These are phyloP conservation scores for Rhododendron kiyosumense DNA, from an alignment of 148 eudicot species.

Conservation along the genomic window DNA sequence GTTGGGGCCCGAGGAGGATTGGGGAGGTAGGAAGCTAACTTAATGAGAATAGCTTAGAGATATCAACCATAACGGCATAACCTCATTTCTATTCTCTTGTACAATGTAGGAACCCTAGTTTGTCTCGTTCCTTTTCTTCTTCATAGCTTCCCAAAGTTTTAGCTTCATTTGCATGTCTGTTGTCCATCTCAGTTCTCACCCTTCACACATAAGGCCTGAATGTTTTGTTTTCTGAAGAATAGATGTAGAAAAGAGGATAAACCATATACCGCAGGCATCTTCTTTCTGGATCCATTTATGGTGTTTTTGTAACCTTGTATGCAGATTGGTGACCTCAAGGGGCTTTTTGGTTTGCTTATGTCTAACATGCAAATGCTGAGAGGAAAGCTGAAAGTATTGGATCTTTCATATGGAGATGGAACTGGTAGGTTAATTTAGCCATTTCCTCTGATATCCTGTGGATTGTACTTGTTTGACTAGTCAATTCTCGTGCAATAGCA, in stretches of 20 bases:
- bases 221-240: background rate
- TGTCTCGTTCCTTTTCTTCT: background rate
- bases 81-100: background rate
- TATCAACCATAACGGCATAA: background rate
- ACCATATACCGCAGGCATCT: background rate
- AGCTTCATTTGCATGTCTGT: background rate
- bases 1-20: background rate
- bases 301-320: conserved; percentile 6
- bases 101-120: background rate
- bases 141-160: background rate
- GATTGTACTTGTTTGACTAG: background rate
- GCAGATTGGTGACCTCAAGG: conserved; percentile 93
- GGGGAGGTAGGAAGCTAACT: background rate
- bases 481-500: background rate
- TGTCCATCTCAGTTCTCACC: background rate
- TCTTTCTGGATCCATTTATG: background rate
- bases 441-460: background rate
- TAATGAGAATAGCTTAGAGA: background rate
- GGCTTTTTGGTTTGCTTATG: conserved; percentile 66
- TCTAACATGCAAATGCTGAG: conserved; percentile 71
- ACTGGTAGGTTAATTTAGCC: conserved; percentile 41
- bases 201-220: background rate
- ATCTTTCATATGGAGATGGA: conserved; percentile 65
- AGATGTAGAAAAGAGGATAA: background rate
- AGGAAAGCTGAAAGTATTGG: conserved; percentile 75